Evolutionary conservation across 129 eudicot species (phyloP).

Genomic region (Tagetes patula): DNA sequence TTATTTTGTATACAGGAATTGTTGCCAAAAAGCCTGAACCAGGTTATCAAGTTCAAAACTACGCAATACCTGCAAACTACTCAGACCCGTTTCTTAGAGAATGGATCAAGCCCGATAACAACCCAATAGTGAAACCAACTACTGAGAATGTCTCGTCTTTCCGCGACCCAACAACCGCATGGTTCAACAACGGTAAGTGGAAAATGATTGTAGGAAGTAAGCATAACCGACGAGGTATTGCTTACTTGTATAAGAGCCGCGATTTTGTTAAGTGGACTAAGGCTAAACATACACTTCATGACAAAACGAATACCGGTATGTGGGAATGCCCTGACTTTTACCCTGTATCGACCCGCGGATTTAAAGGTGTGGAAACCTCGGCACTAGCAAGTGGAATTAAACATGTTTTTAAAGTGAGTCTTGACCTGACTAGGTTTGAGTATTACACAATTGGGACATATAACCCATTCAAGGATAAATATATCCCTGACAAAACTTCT

Average conservation of each 20-base stretch:
- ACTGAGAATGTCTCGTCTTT: conserved; percentile 30
- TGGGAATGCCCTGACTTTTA: conserved; percentile 70
- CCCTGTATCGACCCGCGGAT: conserved; percentile 33
- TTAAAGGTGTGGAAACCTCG: conserved; percentile 35
- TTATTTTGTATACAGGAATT: conserved; percentile 49
- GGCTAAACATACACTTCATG: conserved; percentile 42
- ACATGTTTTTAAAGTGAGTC: conserved; percentile 45
- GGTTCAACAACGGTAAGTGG: conserved; percentile 50
- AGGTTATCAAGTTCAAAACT: conserved; percentile 43
- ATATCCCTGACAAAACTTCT: conserved; percentile 30
- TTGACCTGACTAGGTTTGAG: conserved; percentile 35
- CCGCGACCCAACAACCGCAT: conserved; percentile 64
- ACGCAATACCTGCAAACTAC: conserved; percentile 45
- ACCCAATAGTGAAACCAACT: conserved; percentile 44
- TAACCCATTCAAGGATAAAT: conserved; percentile 24
- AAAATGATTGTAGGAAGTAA: conserved; percentile 40
- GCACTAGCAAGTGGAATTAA: conserved; percentile 20
- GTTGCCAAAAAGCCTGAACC: conserved; percentile 21
- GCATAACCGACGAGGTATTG: conserved; percentile 30
- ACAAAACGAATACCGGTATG: conserved; percentile 32
- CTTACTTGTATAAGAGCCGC: conserved; percentile 33
- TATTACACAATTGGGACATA: conserved; percentile 48
- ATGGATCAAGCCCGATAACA: conserved; percentile 50
- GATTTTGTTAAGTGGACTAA: conserved; percentile 49
- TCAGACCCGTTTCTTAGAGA: conserved; percentile 48